Base-by-base conservation (phyloP, 345 rosid species). In the Psidium friedrichsthalianum region DNA sequence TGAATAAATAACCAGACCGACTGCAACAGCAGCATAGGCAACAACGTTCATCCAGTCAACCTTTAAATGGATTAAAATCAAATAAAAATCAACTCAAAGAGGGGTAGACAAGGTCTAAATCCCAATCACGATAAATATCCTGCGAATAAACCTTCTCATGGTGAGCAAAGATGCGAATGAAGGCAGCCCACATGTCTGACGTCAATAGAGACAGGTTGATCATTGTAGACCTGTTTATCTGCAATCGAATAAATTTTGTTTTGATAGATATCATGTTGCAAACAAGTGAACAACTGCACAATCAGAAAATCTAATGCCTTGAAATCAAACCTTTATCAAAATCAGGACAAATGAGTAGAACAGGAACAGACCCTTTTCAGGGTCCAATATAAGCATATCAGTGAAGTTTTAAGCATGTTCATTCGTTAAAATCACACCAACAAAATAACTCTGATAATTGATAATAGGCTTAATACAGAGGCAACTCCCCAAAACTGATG, bases 101-200 rank as follows among this genome's bases (percentile, higher is more conserved):
- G 40, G 44, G 1, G 0, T 9, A 11, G n/a, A 82, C 2, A 20
- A 82, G 11, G 44, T 52, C 44, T 32, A 49, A 53, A 53, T 82
- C 47, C 7, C 61, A 29, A 84, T 42, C 32, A 36, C 12, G 40
- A 54, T 74, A 56, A 49, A 27, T 3, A 56, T 82, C 57, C 25
- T 5, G 25, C 25, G 36, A 78, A 59, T 88, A 74, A 82, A 96
- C 98, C 96, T 95, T 95, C 87, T 96, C 96, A 55, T 94, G 95
- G 91, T 95, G 96, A 69, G 94, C 95, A 82, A 94, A 96, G 52
- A 91, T 92, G 81, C 98, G 98, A 88, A 97, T 97, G 76, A 96
- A 6, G 82, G 96, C 96, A 3, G 98, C 93, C 98, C 98, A 97
- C 98, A 97, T 96, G 87, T 97, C 98, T 57, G 98, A 92, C 64